Evolutionary conservation across 495 filamentous ascomycete genomes (phyloP), one percentile per base, ranked within the genome.

Genomic region (Podospora conica): DNA sequence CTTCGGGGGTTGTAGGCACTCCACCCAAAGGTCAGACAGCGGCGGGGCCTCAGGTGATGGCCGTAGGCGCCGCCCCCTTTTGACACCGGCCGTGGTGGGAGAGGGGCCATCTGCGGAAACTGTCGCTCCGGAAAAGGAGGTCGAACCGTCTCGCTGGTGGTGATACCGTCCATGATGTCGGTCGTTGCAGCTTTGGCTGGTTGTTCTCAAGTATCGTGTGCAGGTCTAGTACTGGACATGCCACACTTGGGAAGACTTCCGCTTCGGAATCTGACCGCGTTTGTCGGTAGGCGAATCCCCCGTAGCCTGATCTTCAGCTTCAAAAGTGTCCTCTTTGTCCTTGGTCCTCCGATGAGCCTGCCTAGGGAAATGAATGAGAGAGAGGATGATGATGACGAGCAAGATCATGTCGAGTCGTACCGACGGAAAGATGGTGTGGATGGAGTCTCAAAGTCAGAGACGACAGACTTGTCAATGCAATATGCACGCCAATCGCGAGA

Each of bases 361-460:
- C 18, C 40, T 48, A n/a, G 40, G 40, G n/a, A 48, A 48, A 7
- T 59, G 58, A 3, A 59, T 59, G 27, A 59, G 58, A 6, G 58
- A 59, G 58, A 59, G 58, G 24, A 59, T 59, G 58, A 59, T 59
- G 58, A 59, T 59, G 58, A 59, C 22, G 15, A 59, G 58, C 25
- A 59, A 59, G 58, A 59, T 59, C 58, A 59, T 59, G 8, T 59
- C 58, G 25, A 21, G 58, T 28, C 5, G 40, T 9, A 48, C 40
- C 2, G 6, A 48, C 15, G 15, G 18, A 48, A 48, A 48, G 40
- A n/a, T n/a, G 40, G 40, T 18, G 15, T n/a, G 0, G n/a, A 7
- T 2, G 7, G 2, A n/a, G 40, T 48, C 40, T 48, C 18, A 15
- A n/a, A 48, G 40, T 9, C 40, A n/a, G 40, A 48, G 40, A 48